These are phyloP conservation scores for Lactarius vividus DNA, from an alignment of 768 basidiomycete genomes.

Conservation along the genomic window DNA sequence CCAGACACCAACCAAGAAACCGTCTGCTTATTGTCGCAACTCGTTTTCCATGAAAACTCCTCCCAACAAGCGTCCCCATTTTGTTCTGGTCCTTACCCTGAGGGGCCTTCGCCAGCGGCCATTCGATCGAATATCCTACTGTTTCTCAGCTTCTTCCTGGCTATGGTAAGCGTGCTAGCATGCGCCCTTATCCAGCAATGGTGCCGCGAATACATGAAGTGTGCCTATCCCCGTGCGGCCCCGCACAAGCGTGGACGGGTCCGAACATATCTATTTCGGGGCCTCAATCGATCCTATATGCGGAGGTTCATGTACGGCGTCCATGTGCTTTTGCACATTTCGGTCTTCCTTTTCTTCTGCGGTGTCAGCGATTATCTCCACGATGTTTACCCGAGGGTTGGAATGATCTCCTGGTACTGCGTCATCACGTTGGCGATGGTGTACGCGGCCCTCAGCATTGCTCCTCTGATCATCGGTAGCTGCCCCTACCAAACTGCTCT, in stretches of 20 bases:
- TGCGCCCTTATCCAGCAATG: slow-evolving; percentile 24
- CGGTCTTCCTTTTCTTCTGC: slow-evolving; percentile 20
- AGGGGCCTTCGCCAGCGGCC: background rate
- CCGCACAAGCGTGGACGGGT: slow-evolving; percentile 17
- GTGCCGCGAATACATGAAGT: slow-evolving; percentile 9
- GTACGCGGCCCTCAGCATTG: slow-evolving; percentile 11
- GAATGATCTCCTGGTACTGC: background rate
- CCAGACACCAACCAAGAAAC: slow-evolving; percentile 4
- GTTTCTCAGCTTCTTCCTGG: slow-evolving; percentile 16
- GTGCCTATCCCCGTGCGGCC: slow-evolving; percentile 2
- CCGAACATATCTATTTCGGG: slow-evolving; percentile 10
- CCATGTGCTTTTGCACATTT: slow-evolving; percentile 13
- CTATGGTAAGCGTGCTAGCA: slow-evolving; percentile 14
- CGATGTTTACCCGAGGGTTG: background rate
- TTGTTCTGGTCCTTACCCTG: background rate
- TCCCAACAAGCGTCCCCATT: background rate
- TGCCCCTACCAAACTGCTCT: slow-evolving; percentile 21
- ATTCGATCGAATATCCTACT: slow-evolving; percentile 18
- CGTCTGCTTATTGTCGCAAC: slow-evolving; percentile 8
- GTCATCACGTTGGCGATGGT: background rate
- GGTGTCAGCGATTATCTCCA: slow-evolving; percentile 14
- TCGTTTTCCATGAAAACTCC: background rate
- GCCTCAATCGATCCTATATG: slow-evolving; percentile 9
- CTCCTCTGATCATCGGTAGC: slow-evolving; percentile 6
- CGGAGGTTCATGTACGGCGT: slow-evolving; percentile 12